phyloP scores from a whole-genome alignment of 345 rosid species.

The Citrus trifoliata region DNA sequence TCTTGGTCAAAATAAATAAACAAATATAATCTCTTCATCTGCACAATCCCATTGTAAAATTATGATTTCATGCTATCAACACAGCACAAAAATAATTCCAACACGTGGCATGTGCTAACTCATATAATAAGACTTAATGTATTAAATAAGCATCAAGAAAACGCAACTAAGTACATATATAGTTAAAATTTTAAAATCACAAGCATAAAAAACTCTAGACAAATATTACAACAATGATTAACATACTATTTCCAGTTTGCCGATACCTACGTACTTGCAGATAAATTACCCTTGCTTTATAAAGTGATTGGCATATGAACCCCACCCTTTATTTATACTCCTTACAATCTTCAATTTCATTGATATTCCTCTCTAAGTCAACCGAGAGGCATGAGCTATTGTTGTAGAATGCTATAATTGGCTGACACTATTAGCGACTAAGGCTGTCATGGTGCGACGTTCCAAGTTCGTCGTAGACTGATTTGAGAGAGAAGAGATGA shows the following conservation, averaged over 20 bases:
- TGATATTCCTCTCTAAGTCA: constrained; percentile 9
- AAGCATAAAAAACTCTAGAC: not conserved
- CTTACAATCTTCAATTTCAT: too few relatives aligned
- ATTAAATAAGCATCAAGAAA: not conserved
- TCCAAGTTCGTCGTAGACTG: too few relatives aligned
- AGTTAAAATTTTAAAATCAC: not conserved
- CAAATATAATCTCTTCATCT: too few relatives aligned
- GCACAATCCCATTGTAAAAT: not conserved
- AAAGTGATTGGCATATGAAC: constrained; percentile 55
- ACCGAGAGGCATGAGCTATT: not conserved
- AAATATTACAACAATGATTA: not conserved
- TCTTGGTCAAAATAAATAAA: not conserved
- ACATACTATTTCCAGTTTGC: not conserved
- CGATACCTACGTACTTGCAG: constrained; percentile 79
- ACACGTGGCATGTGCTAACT: not conserved
- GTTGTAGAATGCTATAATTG: too few relatives aligned
- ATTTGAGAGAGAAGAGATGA: too few relatives aligned
- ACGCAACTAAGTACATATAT: not conserved
- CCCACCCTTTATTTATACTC: too few relatives aligned
- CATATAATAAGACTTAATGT: not conserved
- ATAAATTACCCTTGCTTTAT: constrained; percentile 60
- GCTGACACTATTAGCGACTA: too few relatives aligned
- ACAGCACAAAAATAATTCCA: not conserved
- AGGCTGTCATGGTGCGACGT: too few relatives aligned
- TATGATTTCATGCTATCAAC: not conserved